Percentiles rank a stretch among this genome's conserved stretches.
These are phyloP conservation scores for Debaryomyces tyrocola DNA, from an alignment of 805 yeast species.

Conservation along the genomic window DNA sequence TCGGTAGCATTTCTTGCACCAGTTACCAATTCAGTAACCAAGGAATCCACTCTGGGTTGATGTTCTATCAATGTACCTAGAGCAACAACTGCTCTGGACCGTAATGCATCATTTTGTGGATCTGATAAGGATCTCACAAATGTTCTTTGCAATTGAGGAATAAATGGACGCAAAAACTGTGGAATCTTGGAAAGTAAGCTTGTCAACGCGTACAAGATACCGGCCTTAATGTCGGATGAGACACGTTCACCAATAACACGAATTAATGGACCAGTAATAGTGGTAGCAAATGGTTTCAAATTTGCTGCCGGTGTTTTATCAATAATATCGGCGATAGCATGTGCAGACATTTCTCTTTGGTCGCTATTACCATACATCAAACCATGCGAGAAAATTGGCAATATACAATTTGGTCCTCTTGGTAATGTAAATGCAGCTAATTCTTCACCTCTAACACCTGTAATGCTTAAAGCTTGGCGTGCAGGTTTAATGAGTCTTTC, in stretches of 20 bases:
- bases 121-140: constrained; percentile 91
- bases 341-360: constrained; percentile 82
- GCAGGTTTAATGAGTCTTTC: constrained; percentile 83
- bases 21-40: constrained; percentile 76
- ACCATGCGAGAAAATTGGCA: constrained; percentile 93
- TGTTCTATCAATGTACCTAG: constrained; percentile 83
- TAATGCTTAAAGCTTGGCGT: constrained; percentile 62
- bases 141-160: constrained; percentile 96
- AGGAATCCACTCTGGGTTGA: constrained; percentile 93
- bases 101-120: constrained; percentile 64
- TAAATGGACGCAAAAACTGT: constrained; percentile 86
- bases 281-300: constrained; percentile 85
- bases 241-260: constrained; percentile 98
- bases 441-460: constrained; percentile 64
- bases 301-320: constrained; percentile 81
- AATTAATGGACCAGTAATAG: constrained; percentile 94
- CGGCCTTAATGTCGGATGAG: constrained; percentile 86
- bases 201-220: constrained; percentile 84
- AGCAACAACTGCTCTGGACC: constrained; percentile 86
- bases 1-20: constrained; percentile 70
- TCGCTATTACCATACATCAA: constrained; percentile 88
- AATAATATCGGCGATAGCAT: constrained; percentile 84
- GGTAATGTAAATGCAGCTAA: constrained; percentile 73
- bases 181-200: constrained; percentile 81
- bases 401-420: constrained; percentile 81